Evolutionary conservation across 768 basidiomycete genomes (phyloP).

Genomic region (Calocybe indica): DNA sequence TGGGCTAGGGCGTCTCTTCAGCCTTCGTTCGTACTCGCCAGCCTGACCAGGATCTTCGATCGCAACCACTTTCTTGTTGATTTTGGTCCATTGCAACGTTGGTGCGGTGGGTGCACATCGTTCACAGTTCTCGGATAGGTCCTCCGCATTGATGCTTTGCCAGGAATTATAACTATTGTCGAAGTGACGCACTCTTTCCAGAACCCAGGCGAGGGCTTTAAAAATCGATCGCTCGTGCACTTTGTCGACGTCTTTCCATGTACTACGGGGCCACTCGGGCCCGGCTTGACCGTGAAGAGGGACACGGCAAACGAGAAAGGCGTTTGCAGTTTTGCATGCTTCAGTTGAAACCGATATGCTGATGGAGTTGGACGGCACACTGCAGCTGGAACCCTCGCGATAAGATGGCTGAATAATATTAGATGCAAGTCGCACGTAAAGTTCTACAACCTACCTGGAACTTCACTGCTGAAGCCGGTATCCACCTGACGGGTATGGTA

Average conservation of each 20-base stretch:
- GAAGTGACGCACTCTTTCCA: slow-evolving; percentile 76
- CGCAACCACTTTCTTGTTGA: slow-evolving; percentile 55
- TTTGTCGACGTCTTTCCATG: slow-evolving; percentile 81
- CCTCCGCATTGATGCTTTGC: slow-evolving; percentile 47
- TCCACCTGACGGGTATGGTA: slow-evolving; percentile 64
- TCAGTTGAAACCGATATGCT: slow-evolving; percentile 47
- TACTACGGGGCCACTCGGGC: slow-evolving; percentile 68
- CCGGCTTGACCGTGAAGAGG: slow-evolving; percentile 67
- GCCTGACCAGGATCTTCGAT: slow-evolving; percentile 85
- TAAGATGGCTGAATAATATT: slow-evolving; percentile 40
- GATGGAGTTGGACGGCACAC: slow-evolving; percentile 52
- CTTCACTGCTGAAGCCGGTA: slow-evolving; percentile 35
- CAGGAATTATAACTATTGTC: slow-evolving; percentile 61
- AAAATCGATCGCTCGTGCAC: slow-evolving; percentile 81
- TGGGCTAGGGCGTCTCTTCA: slow-evolving; percentile 81
- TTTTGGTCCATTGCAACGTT: slow-evolving; percentile 65
- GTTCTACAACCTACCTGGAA: slow-evolving; percentile 44
- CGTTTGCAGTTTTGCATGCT: slow-evolving; percentile 70
- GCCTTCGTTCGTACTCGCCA: slow-evolving; percentile 80
- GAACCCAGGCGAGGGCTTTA: slow-evolving; percentile 78
- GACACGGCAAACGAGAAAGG: slow-evolving; percentile 72
- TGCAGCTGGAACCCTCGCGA: slow-evolving; percentile 53
- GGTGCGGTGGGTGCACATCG: slow-evolving; percentile 82
- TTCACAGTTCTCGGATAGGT: slow-evolving; percentile 53
- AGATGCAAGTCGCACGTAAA: background rate